phyloP scores from a whole-genome alignment of 108 stramenopile species.

The Cylindrotheca closterium region DNA sequence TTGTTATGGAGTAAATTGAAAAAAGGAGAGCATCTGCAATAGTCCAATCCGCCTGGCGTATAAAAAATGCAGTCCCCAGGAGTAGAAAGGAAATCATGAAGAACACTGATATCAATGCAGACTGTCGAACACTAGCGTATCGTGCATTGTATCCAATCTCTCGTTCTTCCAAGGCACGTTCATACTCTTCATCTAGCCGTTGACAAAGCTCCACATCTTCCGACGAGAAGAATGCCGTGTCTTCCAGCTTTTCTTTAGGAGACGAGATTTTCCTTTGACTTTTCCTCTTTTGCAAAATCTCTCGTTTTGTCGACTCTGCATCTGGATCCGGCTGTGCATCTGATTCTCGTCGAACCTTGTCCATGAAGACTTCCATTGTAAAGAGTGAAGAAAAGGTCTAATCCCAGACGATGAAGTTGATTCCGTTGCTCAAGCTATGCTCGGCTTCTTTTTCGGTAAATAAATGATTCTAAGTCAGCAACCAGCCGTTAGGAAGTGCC shows the following conservation, averaged over 20 bases:
- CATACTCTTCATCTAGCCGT: slow-evolving; percentile 76
- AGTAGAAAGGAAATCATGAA: slow-evolving; percentile 64
- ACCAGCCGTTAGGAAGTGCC: too few relatives aligned
- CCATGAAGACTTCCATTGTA: neutral
- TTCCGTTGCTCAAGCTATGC: too few relatives aligned
- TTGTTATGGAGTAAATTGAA: slow-evolving; percentile 85
- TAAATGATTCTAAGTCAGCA: too few relatives aligned
- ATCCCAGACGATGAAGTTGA: too few relatives aligned
- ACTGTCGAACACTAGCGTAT: slow-evolving; percentile 65
- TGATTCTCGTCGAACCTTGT: neutral
- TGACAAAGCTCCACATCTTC: slow-evolving; percentile 62
- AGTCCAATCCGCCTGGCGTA: slow-evolving; percentile 52
- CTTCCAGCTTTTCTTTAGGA: neutral
- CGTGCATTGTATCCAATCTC: slow-evolving; percentile 82
- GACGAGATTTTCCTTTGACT: neutral
- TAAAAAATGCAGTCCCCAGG: slow-evolving; percentile 64
- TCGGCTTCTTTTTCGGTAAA: too few relatives aligned
- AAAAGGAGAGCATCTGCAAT: slow-evolving; percentile 76
- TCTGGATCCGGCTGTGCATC: neutral
- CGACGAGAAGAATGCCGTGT: neutral
- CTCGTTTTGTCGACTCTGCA: neutral
- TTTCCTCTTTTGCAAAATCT: neutral
- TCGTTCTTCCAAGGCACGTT: slow-evolving; percentile 73
- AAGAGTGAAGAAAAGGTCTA: too few relatives aligned
- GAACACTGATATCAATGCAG: slow-evolving; percentile 48